A percentile compares a stretch with the other conserved stretches of the same genome.
These are phyloP conservation scores for Clarireedia homoeocarpa DNA, from an alignment of 2,329 filamentous ascomycete species.

Conservation along the genomic window DNA sequence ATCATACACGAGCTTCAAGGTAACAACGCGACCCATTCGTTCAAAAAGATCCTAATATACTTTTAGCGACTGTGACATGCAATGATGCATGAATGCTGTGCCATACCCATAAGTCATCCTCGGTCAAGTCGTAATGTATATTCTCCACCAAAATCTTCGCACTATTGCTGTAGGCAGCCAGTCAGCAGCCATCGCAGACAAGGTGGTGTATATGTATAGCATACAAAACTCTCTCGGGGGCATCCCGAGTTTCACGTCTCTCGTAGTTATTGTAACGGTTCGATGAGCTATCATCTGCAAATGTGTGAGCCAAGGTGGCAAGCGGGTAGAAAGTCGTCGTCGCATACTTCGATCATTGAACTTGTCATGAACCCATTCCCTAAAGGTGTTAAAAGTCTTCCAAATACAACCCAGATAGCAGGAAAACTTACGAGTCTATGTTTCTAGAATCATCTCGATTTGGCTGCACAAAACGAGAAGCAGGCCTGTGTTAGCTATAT, in stretches of 20 bases:
- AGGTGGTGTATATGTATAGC: background rate
- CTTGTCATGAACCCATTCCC: slow-evolving; percentile 92
- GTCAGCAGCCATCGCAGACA: slow-evolving; percentile 2
- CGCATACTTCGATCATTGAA: slow-evolving; percentile 63
- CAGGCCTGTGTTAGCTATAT: slow-evolving; percentile 39
- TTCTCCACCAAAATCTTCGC: slow-evolving; percentile 77
- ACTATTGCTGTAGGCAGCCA: slow-evolving; percentile 38
- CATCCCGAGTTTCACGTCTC: background rate
- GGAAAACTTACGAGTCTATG: slow-evolving; percentile 56
- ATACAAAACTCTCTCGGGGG: slow-evolving; percentile 1
- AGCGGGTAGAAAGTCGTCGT: background rate
- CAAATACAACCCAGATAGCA: background rate
- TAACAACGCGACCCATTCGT: slow-evolving; percentile 64
- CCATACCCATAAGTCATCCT: slow-evolving; percentile 70
- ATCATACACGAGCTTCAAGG: slow-evolving; percentile 71
- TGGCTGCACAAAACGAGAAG: slow-evolving; percentile 43
- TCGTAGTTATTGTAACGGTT: slow-evolving; percentile 1
- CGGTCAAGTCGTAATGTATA: slow-evolving; percentile 83
- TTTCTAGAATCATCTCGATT: slow-evolving; percentile 56
- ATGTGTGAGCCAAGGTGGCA: slow-evolving; percentile 15
- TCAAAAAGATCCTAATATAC: slow-evolving; percentile 65
- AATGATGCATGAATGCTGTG: background rate
- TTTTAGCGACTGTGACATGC: slow-evolving; percentile 8
- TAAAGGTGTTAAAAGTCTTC: slow-evolving; percentile 28
- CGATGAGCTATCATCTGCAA: slow-evolving; percentile 19